Conservation (phyloP, 2,329 filamentous ascomycete species). For the Emmonsia crescens region DNA sequence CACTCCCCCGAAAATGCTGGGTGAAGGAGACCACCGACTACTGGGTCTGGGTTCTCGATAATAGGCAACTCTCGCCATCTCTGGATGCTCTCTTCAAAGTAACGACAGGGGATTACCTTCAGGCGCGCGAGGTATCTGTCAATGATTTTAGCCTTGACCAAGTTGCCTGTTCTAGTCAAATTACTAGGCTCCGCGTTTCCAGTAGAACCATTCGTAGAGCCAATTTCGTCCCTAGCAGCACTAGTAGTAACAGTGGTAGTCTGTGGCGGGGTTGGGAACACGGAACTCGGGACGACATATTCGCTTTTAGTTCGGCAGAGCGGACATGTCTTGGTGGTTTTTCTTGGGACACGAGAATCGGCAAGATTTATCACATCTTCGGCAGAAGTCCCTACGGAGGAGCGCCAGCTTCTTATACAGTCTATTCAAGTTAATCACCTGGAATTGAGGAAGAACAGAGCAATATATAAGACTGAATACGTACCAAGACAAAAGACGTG, state of each 20-base stretch:
- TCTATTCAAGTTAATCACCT: conserved; percentile 9
- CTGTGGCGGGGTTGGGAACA: conserved; percentile 16
- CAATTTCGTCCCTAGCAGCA: background rate
- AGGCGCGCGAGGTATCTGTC: conserved; percentile 17
- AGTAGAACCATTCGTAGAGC: conserved; percentile 1
- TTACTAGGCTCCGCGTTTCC: background rate
- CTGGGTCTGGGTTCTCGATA: background rate
- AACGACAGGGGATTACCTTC: conserved; percentile 19
- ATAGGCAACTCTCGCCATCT: conserved; percentile 5
- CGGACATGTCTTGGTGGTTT: conserved; percentile 19
- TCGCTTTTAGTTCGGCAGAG: conserved; percentile 20
- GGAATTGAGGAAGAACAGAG: background rate
- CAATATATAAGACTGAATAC: background rate
- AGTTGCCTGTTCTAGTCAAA: conserved; percentile 7
- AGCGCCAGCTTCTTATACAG: conserved; percentile 21
- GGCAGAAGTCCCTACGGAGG: conserved; percentile 12
- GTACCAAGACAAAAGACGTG: conserved; percentile 24
- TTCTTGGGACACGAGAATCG: conserved; percentile 11
- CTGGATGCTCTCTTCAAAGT: conserved; percentile 13
- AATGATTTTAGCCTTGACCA: conserved; percentile 17
- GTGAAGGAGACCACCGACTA: background rate
- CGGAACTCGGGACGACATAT: conserved; percentile 20
- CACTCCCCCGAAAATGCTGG: conserved; percentile 14
- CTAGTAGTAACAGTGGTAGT: background rate
- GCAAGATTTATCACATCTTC: conserved; percentile 7